Conservation (phyloP, 2,329 filamentous ascomycete genomes). For the Zymoseptoria pseudotritici region DNA sequence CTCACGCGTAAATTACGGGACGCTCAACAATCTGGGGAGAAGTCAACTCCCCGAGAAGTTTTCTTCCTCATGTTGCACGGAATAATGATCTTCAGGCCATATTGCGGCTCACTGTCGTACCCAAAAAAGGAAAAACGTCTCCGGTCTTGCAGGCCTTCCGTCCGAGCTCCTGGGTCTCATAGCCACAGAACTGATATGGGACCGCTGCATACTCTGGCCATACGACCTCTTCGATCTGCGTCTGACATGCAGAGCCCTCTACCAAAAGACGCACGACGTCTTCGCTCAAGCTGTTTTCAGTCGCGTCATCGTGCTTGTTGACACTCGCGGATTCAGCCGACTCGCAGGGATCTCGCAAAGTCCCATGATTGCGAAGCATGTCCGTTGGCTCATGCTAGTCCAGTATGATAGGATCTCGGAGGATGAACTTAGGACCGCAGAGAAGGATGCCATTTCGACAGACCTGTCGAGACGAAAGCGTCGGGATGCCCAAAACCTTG, state of each 20-base stretch:
- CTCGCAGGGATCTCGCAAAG: neutral
- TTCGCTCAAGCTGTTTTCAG: neutral
- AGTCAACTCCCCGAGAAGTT: too few relatives aligned
- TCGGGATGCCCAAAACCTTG: neutral
- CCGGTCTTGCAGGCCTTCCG: neutral
- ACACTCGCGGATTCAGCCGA: neutral
- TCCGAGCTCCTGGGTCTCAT: neutral
- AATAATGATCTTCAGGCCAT: too few relatives aligned
- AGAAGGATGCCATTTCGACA: neutral
- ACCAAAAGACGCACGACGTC: neutral
- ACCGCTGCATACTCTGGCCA: neutral
- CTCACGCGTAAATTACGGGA: too few relatives aligned
- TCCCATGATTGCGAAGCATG: neutral
- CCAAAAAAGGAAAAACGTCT: neutral
- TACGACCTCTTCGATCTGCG: neutral
- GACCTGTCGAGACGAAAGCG: neutral
- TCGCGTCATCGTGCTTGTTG: neutral
- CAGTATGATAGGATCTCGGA: neutral
- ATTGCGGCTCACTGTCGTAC: neutral
- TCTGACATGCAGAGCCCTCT: neutral
- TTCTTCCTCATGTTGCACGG: too few relatives aligned
- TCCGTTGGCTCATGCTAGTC: neutral
- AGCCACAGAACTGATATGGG: neutral
- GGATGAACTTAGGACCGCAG: neutral
- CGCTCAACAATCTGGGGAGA: too few relatives aligned